Percentiles rank a stretch among this genome's conserved stretches.
Conservation (phyloP, 129 eudicot species). For the Apium graveolens region DNA sequence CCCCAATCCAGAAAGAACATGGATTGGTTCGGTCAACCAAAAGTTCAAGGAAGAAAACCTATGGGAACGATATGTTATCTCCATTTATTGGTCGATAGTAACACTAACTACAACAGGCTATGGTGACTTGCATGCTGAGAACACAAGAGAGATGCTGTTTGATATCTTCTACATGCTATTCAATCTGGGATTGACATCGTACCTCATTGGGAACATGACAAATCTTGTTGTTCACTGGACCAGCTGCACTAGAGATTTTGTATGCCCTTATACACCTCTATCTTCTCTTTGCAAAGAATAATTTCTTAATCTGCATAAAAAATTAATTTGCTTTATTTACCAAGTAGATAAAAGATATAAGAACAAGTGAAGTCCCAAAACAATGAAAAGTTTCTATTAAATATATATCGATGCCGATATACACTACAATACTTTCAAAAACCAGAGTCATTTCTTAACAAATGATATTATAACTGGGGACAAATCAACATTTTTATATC, state of each 20-base stretch:
- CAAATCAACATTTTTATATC: not conserved
- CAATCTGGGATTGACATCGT: conserved; percentile 81
- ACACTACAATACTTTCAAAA: not conserved
- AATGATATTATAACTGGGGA: not conserved
- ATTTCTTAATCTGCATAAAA: not conserved
- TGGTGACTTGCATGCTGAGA: conserved; percentile 88
- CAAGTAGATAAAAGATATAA: not conserved
- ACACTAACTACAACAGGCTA: conserved; percentile 93
- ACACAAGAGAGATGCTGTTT: conserved; percentile 81
- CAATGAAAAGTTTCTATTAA: not conserved
- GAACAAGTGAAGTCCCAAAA: not conserved
- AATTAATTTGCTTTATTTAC: not conserved
- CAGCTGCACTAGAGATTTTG: conserved; percentile 78
- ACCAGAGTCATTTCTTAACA: not conserved
- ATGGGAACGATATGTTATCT: conserved; percentile 61
- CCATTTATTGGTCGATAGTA: conserved; percentile 89
- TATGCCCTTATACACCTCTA: conserved; percentile 29
- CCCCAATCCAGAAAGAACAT: conserved; percentile 67
- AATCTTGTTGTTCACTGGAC: conserved; percentile 94
- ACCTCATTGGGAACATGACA: conserved; percentile 97
- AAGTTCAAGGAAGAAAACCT: conserved; percentile 57
- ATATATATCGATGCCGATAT: not conserved
- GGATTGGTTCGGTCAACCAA: conserved; percentile 86
- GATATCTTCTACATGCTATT: conserved; percentile 77
- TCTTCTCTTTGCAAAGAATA: not conserved